Conservation (phyloP, 2,329 filamentous ascomycete genomes). For the Biscogniauxia mediterranea region DNA sequence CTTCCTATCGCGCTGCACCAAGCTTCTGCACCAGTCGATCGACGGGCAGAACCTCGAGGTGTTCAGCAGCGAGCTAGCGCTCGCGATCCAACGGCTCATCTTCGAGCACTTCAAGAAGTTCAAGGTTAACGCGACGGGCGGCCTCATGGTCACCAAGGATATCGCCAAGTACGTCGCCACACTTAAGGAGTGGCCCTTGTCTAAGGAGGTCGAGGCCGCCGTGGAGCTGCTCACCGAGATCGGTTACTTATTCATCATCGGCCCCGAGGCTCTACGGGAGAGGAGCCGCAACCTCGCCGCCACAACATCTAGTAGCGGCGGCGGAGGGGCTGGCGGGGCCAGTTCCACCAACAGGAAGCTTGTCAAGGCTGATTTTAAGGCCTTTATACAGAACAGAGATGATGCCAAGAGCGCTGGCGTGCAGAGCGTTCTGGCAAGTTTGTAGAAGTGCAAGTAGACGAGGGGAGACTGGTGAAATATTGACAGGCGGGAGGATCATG, state of each 20-base stretch:
- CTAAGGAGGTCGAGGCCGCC: slow-evolving; percentile 63
- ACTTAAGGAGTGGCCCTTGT: slow-evolving; percentile 76
- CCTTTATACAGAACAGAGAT: slow-evolving; percentile 81
- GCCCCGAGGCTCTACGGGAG: slow-evolving; percentile 73
- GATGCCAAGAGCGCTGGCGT: slow-evolving; percentile 79
- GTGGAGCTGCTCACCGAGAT: slow-evolving; percentile 91
- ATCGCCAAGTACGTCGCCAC: slow-evolving; percentile 90
- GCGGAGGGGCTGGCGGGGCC: slow-evolving; percentile 29
- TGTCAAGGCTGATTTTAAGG: slow-evolving; percentile 70
- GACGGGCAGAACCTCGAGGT: slow-evolving; percentile 81
- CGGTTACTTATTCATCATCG: slow-evolving; percentile 92
- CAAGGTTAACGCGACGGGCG: slow-evolving; percentile 87
- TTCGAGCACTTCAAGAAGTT: slow-evolving; percentile 95
- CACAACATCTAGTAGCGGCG: slow-evolving; percentile 32
- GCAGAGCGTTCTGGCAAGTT: slow-evolving; percentile 72
- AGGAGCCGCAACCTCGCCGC: slow-evolving; percentile 59
- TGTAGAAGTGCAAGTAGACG: slow-evolving; percentile 40
- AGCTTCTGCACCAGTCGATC: slow-evolving; percentile 64
- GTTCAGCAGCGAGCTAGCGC: slow-evolving; percentile 80
- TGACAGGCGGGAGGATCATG: no score
- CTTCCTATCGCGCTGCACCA: slow-evolving; percentile 71
- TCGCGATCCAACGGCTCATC: slow-evolving; percentile 73
- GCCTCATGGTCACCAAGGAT: slow-evolving; percentile 93
- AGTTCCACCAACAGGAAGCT: slow-evolving; percentile 47
- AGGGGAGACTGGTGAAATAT: background rate